Evolutionary conservation across 345 rosid genomes (phyloP), one percentile per base, ranked within the genome.

Genomic region (Stellera chamaejasme): DNA sequence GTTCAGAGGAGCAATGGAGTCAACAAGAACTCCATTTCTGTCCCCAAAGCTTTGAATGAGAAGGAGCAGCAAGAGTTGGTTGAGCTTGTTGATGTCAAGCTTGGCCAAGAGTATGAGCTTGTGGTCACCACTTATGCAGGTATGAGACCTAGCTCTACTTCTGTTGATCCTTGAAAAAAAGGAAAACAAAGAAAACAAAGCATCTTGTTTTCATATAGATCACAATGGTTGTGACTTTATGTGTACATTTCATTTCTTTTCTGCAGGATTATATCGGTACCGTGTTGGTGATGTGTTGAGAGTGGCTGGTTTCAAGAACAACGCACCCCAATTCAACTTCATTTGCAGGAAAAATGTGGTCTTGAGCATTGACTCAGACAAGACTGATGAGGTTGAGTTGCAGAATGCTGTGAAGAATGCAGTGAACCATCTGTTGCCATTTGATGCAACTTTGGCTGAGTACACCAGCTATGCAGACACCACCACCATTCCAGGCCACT

Each of bases 81-180:
- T 72, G 97, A 88, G 70, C 98, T 92, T 19, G 94, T 69, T 59
- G 97, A 92, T 73, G 97, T 92, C 68, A 86, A 86, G 69, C 88
- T 86, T 61, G 97, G 95, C 36, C 88, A 82, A 44, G 98, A 88
- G 64, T 92, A 92, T 48, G 98, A 92, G 72, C 93, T 92, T 69
- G 97, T 92, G 10, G 93, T 92, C 83, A 92, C 98, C 68, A 92
- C 98, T 62, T 86, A 92, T 72, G 90, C 98, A 10, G 98, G 98
- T 88, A 19, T 19, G 1, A 19, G 23, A 19, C 23, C 23, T 19
- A 32, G 39, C 39, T 32, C 39, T 32, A 32, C 7, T 32, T 2
- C 39, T 32, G 4, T 32, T 32, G 39, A 32, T 32, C 23, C 23
- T 48, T 0, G 27, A 4, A n/a, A n/a, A n/a, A n/a, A n/a, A n/a